Conservation (phyloP, 176 grass and related monocot species). For the Oryza punctata region DNA sequence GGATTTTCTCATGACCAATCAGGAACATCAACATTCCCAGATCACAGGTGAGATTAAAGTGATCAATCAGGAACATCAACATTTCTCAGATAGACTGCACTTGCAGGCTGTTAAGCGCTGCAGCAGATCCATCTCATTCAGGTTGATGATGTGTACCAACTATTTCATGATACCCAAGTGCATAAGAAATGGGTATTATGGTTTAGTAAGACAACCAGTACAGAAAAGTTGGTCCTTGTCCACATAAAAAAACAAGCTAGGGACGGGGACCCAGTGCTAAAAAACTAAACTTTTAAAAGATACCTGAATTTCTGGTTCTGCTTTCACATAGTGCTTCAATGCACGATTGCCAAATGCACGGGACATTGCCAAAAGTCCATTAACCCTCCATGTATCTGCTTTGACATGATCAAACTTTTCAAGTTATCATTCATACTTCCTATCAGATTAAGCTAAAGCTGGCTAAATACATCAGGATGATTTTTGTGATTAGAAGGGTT, state of each 20-base stretch:
- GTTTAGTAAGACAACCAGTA: not conserved
- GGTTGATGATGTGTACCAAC: not conserved
- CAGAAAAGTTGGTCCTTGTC: not conserved
- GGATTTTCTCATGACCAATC: not conserved
- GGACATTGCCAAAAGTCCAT: slow-evolving; percentile 86
- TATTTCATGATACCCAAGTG: slow-evolving; percentile 5
- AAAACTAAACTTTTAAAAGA: slow-evolving; percentile 33
- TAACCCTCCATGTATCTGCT: slow-evolving; percentile 86
- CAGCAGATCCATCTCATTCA: not conserved
- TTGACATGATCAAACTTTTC: not conserved
- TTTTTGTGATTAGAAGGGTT: slow-evolving; percentile 27
- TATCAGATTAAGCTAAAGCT: slow-evolving; percentile 15
- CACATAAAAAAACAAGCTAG: not conserved
- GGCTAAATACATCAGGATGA: not conserved
- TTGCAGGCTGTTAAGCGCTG: not conserved
- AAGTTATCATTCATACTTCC: not conserved
- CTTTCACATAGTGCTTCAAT: slow-evolving; percentile 71
- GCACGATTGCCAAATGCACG: slow-evolving; percentile 83
- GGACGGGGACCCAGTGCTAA: not conserved
- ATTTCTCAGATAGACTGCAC: not conserved
- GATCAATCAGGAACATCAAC: not conserved
- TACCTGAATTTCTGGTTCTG: slow-evolving; percentile 92
- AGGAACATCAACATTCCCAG: not conserved
- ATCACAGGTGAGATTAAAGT: slow-evolving; percentile 3
- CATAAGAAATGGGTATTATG: not conserved